Evolutionary conservation across 2,329 filamentous ascomycete species (phyloP).

Genomic region (Fusarium lyarnte): DNA sequence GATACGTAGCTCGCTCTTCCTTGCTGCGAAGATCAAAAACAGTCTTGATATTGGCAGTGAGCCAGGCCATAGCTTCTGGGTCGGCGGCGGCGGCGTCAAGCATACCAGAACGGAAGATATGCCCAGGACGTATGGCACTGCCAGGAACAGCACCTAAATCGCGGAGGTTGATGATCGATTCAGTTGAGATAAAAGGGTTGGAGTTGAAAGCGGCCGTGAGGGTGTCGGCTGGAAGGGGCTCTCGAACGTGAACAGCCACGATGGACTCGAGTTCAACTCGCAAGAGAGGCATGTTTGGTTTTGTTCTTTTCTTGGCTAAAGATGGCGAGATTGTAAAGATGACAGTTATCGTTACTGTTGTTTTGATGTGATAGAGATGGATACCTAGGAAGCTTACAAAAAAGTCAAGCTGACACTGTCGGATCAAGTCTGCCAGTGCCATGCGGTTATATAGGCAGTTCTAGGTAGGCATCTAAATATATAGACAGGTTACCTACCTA

Average conservation of each 20-base stretch:
- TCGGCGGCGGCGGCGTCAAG: constrained; percentile 48
- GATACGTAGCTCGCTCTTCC: constrained; percentile 53
- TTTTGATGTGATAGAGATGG: background rate
- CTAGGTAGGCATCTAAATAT: background rate
- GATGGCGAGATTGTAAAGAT: background rate
- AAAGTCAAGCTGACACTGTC: constrained; percentile 1
- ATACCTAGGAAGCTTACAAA: background rate
- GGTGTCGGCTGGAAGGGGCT: constrained; percentile 50
- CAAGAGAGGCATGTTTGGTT: constrained; percentile 35
- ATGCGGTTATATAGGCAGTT: background rate
- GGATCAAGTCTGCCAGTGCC: background rate
- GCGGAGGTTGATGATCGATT: constrained; percentile 62
- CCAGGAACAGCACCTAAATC: constrained; percentile 59
- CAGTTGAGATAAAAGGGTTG: constrained; percentile 58
- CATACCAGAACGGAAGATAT: constrained; percentile 59
- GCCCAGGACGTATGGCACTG: constrained; percentile 53
- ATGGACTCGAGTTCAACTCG: constrained; percentile 49
- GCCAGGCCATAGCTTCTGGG: constrained; percentile 47
- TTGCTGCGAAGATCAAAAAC: constrained; percentile 63
- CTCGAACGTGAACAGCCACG: constrained; percentile 53
- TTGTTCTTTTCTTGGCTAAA: background rate
- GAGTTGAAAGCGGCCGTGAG: constrained; percentile 50
- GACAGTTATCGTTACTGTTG: background rate
- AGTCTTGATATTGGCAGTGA: constrained; percentile 52
- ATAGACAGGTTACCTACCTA: background rate